Conservation (phyloP, 176 grass and related monocot species). For the Cenchrus americanus region DNA sequence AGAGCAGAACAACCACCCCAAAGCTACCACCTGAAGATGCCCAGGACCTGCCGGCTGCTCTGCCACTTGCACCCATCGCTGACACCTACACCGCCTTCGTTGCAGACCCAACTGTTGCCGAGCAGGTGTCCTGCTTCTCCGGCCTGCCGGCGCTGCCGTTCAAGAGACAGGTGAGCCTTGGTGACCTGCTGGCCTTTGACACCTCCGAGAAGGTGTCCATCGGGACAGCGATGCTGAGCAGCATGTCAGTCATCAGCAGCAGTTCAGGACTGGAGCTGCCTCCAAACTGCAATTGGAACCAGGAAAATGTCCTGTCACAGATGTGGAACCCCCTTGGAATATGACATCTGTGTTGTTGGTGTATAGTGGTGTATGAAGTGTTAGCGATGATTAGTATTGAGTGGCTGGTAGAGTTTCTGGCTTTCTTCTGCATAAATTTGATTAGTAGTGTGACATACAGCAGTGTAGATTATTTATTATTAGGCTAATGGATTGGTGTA, state of each 20-base stretch:
- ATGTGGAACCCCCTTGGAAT: conserved; percentile 39
- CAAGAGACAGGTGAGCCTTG: conserved; percentile 11
- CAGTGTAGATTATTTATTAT: conserved; percentile 23
- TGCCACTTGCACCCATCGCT: background rate
- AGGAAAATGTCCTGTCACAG: conserved; percentile 21
- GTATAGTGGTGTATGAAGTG: background rate
- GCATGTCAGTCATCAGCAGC: conserved; percentile 31
- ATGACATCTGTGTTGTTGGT: background rate
- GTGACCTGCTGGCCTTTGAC: conserved; percentile 16
- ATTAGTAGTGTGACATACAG: conserved; percentile 20
- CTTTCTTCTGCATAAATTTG: conserved; percentile 24
- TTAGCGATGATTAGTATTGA: conserved; percentile 16
- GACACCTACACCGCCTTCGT: conserved; percentile 17
- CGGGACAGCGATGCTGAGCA: background rate
- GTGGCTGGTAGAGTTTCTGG: conserved; percentile 2
- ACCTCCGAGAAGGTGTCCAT: conserved; percentile 29
- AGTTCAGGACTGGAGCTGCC: conserved; percentile 40
- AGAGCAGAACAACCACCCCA: conserved; percentile 51
- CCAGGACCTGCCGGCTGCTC: background rate
- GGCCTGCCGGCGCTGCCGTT: conserved; percentile 6
- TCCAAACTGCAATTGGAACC: conserved; percentile 39
- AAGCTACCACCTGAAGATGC: conserved; percentile 31
- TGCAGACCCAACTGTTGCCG: background rate
- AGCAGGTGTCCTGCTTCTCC: conserved; percentile 55
- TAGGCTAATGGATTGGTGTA: conserved; percentile 29